Evolutionary conservation across 768 basidiomycete genomes (phyloP), one percentile per base, ranked within the genome.

Genomic region (Rhodocollybia butyracea): DNA sequence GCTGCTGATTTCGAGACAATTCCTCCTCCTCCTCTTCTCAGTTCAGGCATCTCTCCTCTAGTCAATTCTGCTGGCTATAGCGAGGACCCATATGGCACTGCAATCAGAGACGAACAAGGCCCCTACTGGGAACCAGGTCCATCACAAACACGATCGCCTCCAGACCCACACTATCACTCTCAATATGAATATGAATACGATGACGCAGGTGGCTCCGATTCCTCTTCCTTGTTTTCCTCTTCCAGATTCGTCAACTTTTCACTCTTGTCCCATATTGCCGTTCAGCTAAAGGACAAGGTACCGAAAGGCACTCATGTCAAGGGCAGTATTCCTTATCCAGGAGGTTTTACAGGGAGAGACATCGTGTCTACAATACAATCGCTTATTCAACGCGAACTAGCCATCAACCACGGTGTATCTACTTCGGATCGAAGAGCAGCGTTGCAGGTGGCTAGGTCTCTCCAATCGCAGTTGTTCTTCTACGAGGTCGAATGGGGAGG

Each of bases 401-500:
- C 88, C 45, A 79, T 88, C 63, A 83, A 86, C 54, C 88, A 91
- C 58, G n/a, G n/a, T n/a, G n/a, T n/a, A n/a, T n/a, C n/a, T n/a
- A n/a, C n/a, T n/a, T n/a, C n/a, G n/a, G n/a, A n/a, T n/a, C n/a
- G n/a, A n/a, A n/a, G n/a, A n/a, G n/a, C n/a, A n/a, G n/a, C n/a
- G n/a, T n/a, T n/a, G n/a, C n/a, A n/a, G n/a, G n/a, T n/a, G n/a
- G 97, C 94, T 3, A 85, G 93, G 36, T 91, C 90, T 55, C 76
- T 98, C 34, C 94, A 98, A 65, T 87, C 83, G 56, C 93, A 96
- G 66, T 78, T 98, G 5, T 98, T 94, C 77, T 95, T 97, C 70
- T 92, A 93, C 65, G 96, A 98, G 67, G 94, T 98, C 7, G 94
- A 98, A 66, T 96, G 94, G 92, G 92, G 89, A 29, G 85, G 86